Evolutionary conservation across 129 eudicot species (phyloP).

Genomic region (Artemisia argyi): DNA sequence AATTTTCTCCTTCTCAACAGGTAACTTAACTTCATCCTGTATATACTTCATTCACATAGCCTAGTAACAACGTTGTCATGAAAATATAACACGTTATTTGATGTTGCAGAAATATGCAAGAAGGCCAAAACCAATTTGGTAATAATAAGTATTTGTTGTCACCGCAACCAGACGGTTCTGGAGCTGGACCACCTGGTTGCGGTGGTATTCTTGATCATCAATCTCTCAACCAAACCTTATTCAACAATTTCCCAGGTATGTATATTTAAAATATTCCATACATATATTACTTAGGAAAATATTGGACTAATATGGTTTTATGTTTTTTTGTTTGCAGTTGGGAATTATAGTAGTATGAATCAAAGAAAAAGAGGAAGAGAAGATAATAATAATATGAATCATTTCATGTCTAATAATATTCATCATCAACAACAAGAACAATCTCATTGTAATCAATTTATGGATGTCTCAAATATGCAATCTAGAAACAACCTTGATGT

Average conservation of each 20-base stretch:
- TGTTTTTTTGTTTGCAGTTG: constrained; percentile 27
- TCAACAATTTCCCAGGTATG: constrained; percentile 44
- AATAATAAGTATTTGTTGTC: constrained; percentile 44
- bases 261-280: neutral
- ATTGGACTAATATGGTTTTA: neutral
- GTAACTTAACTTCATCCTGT: constrained; percentile 23
- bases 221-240: constrained; percentile 37
- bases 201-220: constrained; percentile 41
- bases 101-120: constrained; percentile 48
- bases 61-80: constrained; percentile 4
- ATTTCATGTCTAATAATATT: constrained; percentile 22
- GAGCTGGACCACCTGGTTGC: constrained; percentile 4
- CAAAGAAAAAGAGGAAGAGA: constrained; percentile 66
- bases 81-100: neutral
- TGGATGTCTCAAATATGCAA: constrained; percentile 59
- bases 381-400: constrained; percentile 26
- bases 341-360: constrained; percentile 27
- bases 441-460: constrained; percentile 35
- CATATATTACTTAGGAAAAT: neutral
- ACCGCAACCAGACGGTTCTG: constrained; percentile 39
- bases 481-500: constrained; percentile 41
- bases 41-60: neutral
- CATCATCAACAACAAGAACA: constrained; percentile 24
- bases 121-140: constrained; percentile 30
- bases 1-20: constrained; percentile 59